A percentile compares a stretch with the other conserved stretches of the same genome.
phyloP scores from a whole-genome alignment of 768 basidiomycete genomes.

The Trametes sanguinea region DNA sequence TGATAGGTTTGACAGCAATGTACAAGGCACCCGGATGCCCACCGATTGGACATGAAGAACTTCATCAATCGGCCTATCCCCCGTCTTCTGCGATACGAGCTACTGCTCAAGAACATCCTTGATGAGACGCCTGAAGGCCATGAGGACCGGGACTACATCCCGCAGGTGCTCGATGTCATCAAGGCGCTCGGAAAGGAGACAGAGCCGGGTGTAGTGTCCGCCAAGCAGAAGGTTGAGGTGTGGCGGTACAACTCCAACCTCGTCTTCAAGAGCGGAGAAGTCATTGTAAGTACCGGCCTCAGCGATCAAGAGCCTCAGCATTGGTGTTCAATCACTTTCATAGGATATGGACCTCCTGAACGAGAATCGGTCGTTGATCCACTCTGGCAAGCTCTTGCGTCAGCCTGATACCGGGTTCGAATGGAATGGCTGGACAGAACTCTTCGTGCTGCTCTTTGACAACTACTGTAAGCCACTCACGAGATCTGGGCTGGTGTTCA shows the following conservation, averaged over 20 bases:
- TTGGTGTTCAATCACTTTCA: neutral
- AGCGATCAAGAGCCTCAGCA: neutral
- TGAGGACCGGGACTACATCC: slow-evolving; percentile 81
- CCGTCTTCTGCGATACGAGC: slow-evolving; percentile 83
- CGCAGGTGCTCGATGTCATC: slow-evolving; percentile 85
- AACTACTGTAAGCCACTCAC: slow-evolving; percentile 74
- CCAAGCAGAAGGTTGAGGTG: slow-evolving; percentile 87
- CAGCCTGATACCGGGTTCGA: slow-evolving; percentile 89
- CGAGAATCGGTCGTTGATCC: slow-evolving; percentile 79
- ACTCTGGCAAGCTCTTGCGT: slow-evolving; percentile 79
- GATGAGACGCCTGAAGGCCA: slow-evolving; percentile 74
- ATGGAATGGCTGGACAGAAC: slow-evolving; percentile 88
- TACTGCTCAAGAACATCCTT: slow-evolving; percentile 78
- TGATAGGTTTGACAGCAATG: slow-evolving; percentile 39
- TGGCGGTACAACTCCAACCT: slow-evolving; percentile 84
- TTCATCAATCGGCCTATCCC: slow-evolving; percentile 94
- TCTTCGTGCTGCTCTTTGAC: slow-evolving; percentile 90
- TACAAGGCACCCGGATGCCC: slow-evolving; percentile 70
- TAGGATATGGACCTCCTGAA: slow-evolving; percentile 90
- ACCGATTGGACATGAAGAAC: slow-evolving; percentile 86
- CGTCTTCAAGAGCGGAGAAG: slow-evolving; percentile 77
- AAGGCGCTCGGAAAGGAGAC: slow-evolving; percentile 83
- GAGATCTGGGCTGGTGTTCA: neutral
- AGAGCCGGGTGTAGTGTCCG: slow-evolving; percentile 82
- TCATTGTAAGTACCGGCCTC: slow-evolving; percentile 46